Base-by-base conservation (phyloP, 345 rosid genomes). In the Streptanthus diversifolius region DNA sequence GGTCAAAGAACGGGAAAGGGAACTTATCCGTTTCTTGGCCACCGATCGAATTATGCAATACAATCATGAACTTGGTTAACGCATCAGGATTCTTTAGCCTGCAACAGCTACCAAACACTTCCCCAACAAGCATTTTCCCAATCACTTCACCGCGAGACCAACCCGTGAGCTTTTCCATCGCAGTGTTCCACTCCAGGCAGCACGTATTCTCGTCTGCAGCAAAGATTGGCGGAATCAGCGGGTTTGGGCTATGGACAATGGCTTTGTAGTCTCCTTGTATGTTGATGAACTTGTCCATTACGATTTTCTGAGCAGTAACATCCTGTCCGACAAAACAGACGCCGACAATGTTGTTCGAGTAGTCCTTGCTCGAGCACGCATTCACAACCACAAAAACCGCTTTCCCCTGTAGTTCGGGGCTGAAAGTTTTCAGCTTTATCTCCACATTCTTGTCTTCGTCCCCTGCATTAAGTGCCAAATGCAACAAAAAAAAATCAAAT, bases 161-260 rank as follows among this genome's bases (percentile, higher is more conserved):
- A 9, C 96, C 97, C 1, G 97, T 95, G 79, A 95, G 89, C 81
- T 84, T 92, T 77, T 92, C 99, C 97, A 92, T 85, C n/a, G 99
- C 96, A 18, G 89, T 84, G 77, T 95, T 95, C 98, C 99, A 95
- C 79, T 95, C 99, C 51, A 83, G 71, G 87, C 98, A 95, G 74
- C 87, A 86, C 0, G 98, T 83, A 77, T 87, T 92, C 73, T 95
- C 96, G 63, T 92, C 99, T 0, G 95, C 85, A 54, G 96, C 92
- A 83, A 95, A 95, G 74, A 92, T 91, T 6, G 99, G 99, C 25
- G 99, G 99, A 69, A 95, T 95, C 85, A 90, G 79, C 48, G 88
- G 91, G 80, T 87, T 91, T 60, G 96, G 99, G 78, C 95, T 90
- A 66, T 92, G 98, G 77, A 92, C 75, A 11, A 92, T 90, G 61